Evolutionary conservation across 495 filamentous ascomycete genomes (phyloP).

Genomic region (Penicillium odoratum): DNA sequence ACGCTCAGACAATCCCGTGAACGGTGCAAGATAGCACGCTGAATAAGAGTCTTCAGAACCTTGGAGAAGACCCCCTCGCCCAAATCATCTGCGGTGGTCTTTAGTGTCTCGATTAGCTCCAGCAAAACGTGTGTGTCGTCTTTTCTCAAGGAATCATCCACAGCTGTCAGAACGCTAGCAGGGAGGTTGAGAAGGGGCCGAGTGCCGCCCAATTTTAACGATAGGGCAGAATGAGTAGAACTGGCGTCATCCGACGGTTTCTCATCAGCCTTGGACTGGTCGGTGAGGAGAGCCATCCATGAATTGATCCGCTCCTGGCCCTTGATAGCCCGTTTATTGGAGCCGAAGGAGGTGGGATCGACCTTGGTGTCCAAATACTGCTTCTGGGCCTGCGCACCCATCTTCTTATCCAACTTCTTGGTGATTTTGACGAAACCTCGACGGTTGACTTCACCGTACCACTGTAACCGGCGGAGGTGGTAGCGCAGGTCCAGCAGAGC

Average conservation of each 20-base stretch:
- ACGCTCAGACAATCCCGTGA: constrained; percentile 66
- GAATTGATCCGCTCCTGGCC: constrained; percentile 80
- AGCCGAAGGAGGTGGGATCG: constrained; percentile 79
- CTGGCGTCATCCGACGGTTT: constrained; percentile 68
- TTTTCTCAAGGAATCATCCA: constrained; percentile 75
- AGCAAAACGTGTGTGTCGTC: constrained; percentile 67
- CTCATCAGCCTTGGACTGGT: constrained; percentile 55
- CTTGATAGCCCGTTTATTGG: constrained; percentile 62
- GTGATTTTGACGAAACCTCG: constrained; percentile 96
- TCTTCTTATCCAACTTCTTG: constrained; percentile 95
- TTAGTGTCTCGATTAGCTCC: constrained; percentile 57
- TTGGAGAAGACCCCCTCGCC: constrained; percentile 52
- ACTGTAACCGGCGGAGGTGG: constrained; percentile 86
- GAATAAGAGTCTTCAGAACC: constrained; percentile 75
- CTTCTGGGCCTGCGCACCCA: constrained; percentile 70
- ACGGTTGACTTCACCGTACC: constrained; percentile 97
- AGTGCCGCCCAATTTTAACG: constrained; percentile 67
- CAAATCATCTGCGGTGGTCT: constrained; percentile 48
- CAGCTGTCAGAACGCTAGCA: constrained; percentile 59
- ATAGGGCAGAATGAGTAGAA: constrained; percentile 69
- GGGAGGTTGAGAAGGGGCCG: constrained; percentile 72
- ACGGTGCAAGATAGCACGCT: constrained; percentile 74
- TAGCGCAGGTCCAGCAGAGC: constrained; percentile 84
- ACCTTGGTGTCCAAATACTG: constrained; percentile 86
- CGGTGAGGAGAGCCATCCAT: constrained; percentile 74